These are phyloP conservation scores for Geotrichum reessii DNA, from an alignment of 1,139 yeast species.

Conservation along the genomic window DNA sequence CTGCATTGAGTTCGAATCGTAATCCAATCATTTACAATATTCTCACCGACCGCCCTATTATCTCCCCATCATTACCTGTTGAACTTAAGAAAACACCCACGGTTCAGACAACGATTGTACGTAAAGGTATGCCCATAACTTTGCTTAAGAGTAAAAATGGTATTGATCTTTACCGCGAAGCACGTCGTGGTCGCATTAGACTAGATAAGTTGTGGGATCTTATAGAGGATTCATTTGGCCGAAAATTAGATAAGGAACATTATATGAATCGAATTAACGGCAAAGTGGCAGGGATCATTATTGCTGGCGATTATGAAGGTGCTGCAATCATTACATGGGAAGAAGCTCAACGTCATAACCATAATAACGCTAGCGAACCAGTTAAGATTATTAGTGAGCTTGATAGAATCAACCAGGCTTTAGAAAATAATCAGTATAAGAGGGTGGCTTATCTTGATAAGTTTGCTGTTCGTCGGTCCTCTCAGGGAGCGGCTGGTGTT, in stretches of 20 bases:
- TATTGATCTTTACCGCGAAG: constrained; percentile 43
- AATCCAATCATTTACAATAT: constrained; percentile 87
- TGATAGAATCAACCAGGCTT: constrained; percentile 19
- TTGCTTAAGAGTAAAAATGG: constrained; percentile 41
- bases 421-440: constrained; percentile 18
- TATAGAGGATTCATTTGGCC: constrained; percentile 76
- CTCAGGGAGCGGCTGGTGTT: constrained; percentile 88
- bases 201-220: constrained; percentile 51
- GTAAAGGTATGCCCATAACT: constrained; percentile 67
- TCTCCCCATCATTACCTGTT: constrained; percentile 86
- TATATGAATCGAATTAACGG: constrained; percentile 63
- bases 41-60: constrained; percentile 84
- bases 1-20: constrained; percentile 37
- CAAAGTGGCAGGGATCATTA: constrained; percentile 65
- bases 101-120: constrained; percentile 69
- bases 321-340: constrained; percentile 90
- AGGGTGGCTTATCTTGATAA: constrained; percentile 70
- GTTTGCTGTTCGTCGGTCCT: constrained; percentile 75
- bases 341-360: constrained; percentile 20
- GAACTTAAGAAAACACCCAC: constrained; percentile 50
- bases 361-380: constrained; percentile 15
- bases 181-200: constrained; percentile 49
- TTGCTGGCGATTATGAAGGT: constrained; percentile 94
- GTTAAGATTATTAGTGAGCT: constrained; percentile 17
- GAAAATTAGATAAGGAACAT: constrained; percentile 54